phyloP scores from a whole-genome alignment of 768 basidiomycete species.

The Calocybe gangraenosa region DNA sequence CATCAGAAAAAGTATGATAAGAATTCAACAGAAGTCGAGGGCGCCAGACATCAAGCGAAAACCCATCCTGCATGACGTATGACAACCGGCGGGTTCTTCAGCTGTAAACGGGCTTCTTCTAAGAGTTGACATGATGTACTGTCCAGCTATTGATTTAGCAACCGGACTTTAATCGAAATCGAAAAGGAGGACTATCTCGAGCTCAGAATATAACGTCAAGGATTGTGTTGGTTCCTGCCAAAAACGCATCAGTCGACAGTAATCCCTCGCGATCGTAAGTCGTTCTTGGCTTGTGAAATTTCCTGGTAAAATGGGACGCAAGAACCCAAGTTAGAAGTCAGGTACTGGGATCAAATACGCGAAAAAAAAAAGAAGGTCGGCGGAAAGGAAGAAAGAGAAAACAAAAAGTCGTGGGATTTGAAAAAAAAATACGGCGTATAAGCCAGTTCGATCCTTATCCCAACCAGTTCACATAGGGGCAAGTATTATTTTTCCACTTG shows the following conservation, averaged over 20 bases:
- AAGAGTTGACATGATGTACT: too few species aligned
- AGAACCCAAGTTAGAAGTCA: conserved; percentile 5
- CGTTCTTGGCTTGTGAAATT: conserved; percentile 49
- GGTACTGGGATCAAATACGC: conserved; percentile 1
- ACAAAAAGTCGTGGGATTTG: conserved; percentile 5
- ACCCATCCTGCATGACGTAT: too few species aligned
- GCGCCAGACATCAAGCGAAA: neutral
- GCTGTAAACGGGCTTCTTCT: too few species aligned
- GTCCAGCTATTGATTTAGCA: too few species aligned
- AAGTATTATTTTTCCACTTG: too few species aligned
- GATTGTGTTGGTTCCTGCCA: conserved; percentile 1
- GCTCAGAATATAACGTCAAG: neutral
- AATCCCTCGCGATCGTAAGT: conserved; percentile 55
- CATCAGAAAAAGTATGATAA: neutral
- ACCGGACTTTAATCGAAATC: too few species aligned
- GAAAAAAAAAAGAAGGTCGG: conserved; percentile 1
- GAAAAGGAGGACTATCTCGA: too few species aligned
- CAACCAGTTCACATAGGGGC: neutral
- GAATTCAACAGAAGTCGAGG: neutral
- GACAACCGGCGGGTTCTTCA: too few species aligned
- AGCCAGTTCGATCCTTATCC: conserved; percentile 4
- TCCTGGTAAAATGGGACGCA: conserved; percentile 38
- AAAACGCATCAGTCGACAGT: conserved; percentile 43
- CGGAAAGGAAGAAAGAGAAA: too few species aligned
- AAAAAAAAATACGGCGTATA: neutral